Conservation (phyloP, 108 stramenopile species). For the Skeletonema potamos region DNA sequence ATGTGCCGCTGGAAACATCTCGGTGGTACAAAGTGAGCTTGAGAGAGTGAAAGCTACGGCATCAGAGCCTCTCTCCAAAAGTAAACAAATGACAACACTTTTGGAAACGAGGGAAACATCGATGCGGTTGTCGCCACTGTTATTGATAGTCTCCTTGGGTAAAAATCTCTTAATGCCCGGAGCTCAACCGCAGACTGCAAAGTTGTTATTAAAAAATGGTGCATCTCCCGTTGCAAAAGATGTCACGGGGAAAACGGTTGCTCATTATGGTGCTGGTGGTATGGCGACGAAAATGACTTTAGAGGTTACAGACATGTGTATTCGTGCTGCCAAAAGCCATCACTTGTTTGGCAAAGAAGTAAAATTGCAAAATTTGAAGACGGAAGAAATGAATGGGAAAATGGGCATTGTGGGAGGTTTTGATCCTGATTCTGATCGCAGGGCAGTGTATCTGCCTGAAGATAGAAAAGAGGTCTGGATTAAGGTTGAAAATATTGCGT, state of each 20-base stretch:
- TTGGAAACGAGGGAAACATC: constrained; percentile 42
- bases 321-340: constrained; percentile 27
- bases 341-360: constrained; percentile 27
- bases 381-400: constrained; percentile 37
- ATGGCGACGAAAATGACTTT: constrained; percentile 49
- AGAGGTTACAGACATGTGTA: constrained; percentile 29
- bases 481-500: constrained; percentile 40
- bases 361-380: constrained; percentile 19
- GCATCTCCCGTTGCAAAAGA: constrained; percentile 45
- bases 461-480: constrained; percentile 22
- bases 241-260: constrained; percentile 49
- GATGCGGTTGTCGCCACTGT: constrained; percentile 40
- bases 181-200: background rate
- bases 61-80: constrained; percentile 6
- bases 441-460: constrained; percentile 13
- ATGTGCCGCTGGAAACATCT: constrained; percentile 11
- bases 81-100: background rate
- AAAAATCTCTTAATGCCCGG: constrained; percentile 15
- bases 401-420: constrained; percentile 32
- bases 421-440: constrained; percentile 25
- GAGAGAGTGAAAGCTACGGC: background rate
- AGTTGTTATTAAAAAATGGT: constrained; percentile 36
- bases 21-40: constrained; percentile 6
- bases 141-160: constrained; percentile 22
- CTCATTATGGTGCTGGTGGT: constrained; percentile 50